phyloP scores from a whole-genome alignment of 306 rosid species.

The Vigna trinervia region DNA sequence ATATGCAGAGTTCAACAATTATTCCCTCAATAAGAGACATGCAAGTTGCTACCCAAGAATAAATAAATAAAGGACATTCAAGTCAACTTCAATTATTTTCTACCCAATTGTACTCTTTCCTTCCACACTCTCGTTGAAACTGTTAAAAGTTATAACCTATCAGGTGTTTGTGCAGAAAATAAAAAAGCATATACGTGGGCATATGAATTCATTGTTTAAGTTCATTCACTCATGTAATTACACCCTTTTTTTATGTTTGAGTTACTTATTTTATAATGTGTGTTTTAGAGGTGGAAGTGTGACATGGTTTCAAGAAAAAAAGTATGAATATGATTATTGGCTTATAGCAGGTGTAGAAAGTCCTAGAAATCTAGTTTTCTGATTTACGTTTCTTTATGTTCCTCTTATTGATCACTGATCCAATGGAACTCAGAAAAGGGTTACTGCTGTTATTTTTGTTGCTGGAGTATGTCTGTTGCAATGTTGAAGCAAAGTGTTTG shows the following conservation, averaged over 20 bases:
- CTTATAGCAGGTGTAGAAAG: not conserved
- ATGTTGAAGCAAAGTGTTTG: constrained; percentile 60
- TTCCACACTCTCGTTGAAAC: constrained; percentile 16
- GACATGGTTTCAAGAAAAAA: constrained; percentile 32
- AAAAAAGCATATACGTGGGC: not conserved
- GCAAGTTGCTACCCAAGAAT: constrained; percentile 8
- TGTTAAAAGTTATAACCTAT: constrained; percentile 13
- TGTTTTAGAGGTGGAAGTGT: constrained; percentile 10
- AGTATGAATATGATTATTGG: not conserved
- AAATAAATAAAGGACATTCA: constrained; percentile 15
- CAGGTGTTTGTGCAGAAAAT: not conserved
- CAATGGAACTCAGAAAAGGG: constrained; percentile 54
- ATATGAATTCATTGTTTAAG: not conserved
- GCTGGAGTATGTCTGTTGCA: constrained; percentile 33
- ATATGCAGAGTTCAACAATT: constrained; percentile 9
- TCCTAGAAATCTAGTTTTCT: not conserved
- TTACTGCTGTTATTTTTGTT: constrained; percentile 41
- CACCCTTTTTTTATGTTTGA: not conserved
- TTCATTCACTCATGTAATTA: not conserved
- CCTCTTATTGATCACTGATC: not conserved
- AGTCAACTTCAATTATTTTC: constrained; percentile 38
- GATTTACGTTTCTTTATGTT: constrained; percentile 38
- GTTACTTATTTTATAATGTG: not conserved
- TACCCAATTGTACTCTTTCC: constrained; percentile 10
- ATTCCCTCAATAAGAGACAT: constrained; percentile 23